phyloP scores from a whole-genome alignment of 345 rosid genomes.

The Linum lewisii region DNA sequence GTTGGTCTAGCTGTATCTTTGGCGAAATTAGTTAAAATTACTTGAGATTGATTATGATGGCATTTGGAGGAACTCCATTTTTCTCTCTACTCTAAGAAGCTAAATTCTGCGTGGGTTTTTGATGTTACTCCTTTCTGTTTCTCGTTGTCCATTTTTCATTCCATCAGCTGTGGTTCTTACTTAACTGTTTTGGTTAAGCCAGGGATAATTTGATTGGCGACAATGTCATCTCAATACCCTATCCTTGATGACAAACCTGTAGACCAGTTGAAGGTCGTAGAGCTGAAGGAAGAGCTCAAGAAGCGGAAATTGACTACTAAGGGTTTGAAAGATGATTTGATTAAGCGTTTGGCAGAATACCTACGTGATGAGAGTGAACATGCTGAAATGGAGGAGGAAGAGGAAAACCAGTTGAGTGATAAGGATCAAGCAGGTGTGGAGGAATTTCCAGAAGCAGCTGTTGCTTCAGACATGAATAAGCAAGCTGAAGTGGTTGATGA shows the following conservation, averaged over 20 bases:
- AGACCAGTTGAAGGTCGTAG: slow-evolving; percentile 91
- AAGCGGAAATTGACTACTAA: slow-evolving; percentile 47
- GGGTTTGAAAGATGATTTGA: slow-evolving; percentile 86
- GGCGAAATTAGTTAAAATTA: no score
- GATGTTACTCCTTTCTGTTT: no score
- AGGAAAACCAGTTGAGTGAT: no score
- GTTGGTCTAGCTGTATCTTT: no score
- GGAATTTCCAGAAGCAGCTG: slow-evolving; percentile 18
- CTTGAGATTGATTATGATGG: no score
- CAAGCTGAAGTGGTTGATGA: slow-evolving; percentile 6
- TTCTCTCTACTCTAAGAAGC: no score
- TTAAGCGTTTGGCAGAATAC: slow-evolving; percentile 72
- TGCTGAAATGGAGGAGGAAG: slow-evolving; percentile 13
- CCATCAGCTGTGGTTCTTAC: no score
- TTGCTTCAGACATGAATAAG: slow-evolving; percentile 18
- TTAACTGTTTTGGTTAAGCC: no score
- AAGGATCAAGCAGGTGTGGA: neutral
- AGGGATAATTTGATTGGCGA: slow-evolving; percentile 12
- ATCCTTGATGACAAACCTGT: slow-evolving; percentile 62
- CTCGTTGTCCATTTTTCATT: no score
- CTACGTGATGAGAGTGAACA: slow-evolving; percentile 55
- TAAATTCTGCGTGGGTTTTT: no score
- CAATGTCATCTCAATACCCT: slow-evolving; percentile 70
- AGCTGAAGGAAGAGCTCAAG: slow-evolving; percentile 91
- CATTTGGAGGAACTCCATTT: no score